These are phyloP conservation scores for Aspergillus sp. DNA, from an alignment of 2,329 filamentous ascomycete species.

Conservation along the genomic window DNA sequence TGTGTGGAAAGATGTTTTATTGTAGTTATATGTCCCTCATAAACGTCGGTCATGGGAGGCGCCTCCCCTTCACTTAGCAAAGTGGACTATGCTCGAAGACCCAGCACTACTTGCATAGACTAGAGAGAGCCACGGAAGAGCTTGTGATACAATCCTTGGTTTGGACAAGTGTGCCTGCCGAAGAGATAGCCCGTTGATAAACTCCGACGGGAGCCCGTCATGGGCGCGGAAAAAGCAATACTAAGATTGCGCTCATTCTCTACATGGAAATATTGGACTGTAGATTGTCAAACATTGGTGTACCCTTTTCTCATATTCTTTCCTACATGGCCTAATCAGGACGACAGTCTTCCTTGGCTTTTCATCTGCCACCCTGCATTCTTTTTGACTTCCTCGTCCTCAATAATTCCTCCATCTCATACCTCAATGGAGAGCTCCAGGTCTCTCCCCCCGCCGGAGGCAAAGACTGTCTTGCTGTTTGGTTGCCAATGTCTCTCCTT, in stretches of 20 bases:
- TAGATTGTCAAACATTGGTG: not conserved
- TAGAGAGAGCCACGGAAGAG: too few species aligned
- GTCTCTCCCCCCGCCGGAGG: not conserved
- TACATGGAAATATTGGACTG: not conserved
- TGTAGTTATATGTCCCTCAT: too few species aligned
- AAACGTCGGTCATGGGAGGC: too few species aligned
- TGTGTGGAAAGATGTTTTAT: too few species aligned
- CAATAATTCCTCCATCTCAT: not conserved
- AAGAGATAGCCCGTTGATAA: constrained; percentile 17
- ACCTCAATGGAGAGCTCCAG: not conserved
- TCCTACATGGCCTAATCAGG: not conserved
- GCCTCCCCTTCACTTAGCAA: too few species aligned
- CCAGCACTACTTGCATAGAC: too few species aligned
- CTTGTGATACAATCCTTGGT: not conserved
- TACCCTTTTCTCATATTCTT: not conserved
- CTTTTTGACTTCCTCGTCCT: not conserved
- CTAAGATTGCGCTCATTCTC: not conserved
- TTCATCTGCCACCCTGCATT: too few species aligned
- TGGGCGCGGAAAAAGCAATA: constrained; percentile 1
- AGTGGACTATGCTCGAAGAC: too few species aligned
- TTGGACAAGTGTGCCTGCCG: constrained; percentile 2
- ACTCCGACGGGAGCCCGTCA: constrained; percentile 10
- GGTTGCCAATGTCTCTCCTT: constrained; percentile 20
- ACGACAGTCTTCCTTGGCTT: too few species aligned
- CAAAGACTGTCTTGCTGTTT: constrained; percentile 14